phyloP scores from a whole-genome alignment of 2,329 filamentous ascomycete genomes.

The Sarocladium kiliense region DNA sequence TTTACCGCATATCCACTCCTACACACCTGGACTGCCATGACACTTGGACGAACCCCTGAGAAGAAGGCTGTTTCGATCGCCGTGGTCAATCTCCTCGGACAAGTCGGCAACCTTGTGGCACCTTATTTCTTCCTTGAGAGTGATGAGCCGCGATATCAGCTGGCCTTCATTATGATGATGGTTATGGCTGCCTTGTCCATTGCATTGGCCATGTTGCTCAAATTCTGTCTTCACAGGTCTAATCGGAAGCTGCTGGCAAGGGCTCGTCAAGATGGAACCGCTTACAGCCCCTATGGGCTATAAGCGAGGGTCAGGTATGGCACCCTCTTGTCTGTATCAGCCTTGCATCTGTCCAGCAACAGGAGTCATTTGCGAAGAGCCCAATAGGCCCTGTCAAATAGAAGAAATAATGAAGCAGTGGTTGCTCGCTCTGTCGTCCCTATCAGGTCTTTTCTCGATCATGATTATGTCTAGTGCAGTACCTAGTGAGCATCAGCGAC shows the following conservation, averaged over 20 bases:
- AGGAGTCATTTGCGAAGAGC: no score
- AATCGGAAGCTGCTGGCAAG: conserved; percentile 13
- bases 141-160: conserved; percentile 17
- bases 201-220: conserved; percentile 15
- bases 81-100: conserved; percentile 21
- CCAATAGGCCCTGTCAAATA: no score
- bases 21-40: conserved; percentile 23
- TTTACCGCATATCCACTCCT: conserved; percentile 16
- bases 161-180: conserved; percentile 15
- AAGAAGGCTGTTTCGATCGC: conserved; percentile 20
- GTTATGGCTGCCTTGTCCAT: conserved; percentile 19
- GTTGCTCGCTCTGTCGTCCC: no score
- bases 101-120: conserved; percentile 20
- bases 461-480: no score
- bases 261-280: background rate
- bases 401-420: no score
- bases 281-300: background rate
- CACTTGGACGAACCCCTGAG: conserved; percentile 18
- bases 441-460: no score
- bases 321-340: no score
- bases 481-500: no score
- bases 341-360: no score
- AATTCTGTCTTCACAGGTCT: conserved; percentile 7
- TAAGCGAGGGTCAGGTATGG: background rate
- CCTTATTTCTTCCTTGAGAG: conserved; percentile 19